Conservation (phyloP, 768 basidiomycete species). For the Tulasnella sp. region DNA sequence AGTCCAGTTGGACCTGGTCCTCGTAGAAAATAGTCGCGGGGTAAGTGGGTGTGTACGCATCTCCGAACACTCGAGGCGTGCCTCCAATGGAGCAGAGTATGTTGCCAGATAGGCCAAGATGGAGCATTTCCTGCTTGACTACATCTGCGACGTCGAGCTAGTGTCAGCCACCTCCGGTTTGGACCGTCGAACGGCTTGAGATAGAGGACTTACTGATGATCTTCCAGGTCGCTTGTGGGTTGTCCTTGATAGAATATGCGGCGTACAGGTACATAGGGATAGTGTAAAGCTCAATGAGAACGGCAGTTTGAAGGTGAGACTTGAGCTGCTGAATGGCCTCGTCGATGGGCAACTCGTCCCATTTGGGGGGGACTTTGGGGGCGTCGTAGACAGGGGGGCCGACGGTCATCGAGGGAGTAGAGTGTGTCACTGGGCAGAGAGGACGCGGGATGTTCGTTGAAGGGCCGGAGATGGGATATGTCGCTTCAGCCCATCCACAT, state of each 20-base stretch:
- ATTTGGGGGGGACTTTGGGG: neutral
- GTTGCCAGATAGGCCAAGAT: conserved; percentile 1
- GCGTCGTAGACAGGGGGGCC: neutral
- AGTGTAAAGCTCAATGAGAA: neutral
- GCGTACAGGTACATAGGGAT: conserved; percentile 7
- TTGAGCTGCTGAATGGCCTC: neutral
- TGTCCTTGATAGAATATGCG: neutral
- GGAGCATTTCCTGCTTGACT: conserved; percentile 5
- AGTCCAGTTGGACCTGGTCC: neutral
- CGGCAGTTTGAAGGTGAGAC: neutral
- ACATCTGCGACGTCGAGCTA: neutral
- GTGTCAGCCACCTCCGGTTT: neutral
- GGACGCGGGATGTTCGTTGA: neutral
- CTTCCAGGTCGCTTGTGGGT: neutral
- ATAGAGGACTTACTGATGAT: neutral
- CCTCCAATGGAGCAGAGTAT: conserved; percentile 3
- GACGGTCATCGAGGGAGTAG: neutral
- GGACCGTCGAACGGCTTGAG: too few species aligned
- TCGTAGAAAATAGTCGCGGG: neutral
- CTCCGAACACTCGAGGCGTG: neutral
- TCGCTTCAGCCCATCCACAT: too few species aligned
- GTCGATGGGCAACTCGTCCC: neutral
- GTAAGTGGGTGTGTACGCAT: neutral
- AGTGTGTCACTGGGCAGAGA: neutral
- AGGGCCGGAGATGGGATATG: too few species aligned